phyloP scores from a whole-genome alignment of 164 flowering plant genomes.

The Platanus orientalis region DNA sequence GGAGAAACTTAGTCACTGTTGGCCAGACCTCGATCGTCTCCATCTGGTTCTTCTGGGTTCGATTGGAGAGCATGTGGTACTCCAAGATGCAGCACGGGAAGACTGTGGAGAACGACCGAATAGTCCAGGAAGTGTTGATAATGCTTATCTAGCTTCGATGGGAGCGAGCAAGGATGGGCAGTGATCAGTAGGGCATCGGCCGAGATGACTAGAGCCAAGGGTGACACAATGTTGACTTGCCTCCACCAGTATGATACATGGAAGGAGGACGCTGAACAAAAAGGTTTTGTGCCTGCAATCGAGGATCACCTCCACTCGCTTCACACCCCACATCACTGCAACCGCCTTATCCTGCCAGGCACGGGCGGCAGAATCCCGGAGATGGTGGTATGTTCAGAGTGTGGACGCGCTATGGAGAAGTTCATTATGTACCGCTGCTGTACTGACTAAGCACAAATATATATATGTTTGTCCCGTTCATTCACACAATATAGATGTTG shows the following conservation, averaged over 20 bases:
- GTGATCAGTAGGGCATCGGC: slow-evolving; percentile 39
- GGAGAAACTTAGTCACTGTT: slow-evolving; percentile 25
- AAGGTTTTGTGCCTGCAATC: slow-evolving; percentile 49
- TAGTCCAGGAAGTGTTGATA: slow-evolving; percentile 49
- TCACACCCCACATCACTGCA: slow-evolving; percentile 60
- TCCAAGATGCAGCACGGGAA: too few relatives aligned
- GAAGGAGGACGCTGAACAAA: slow-evolving; percentile 21
- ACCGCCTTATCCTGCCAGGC: slow-evolving; percentile 55
- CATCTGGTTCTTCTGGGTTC: too few relatives aligned
- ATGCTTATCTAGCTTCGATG: slow-evolving; percentile 54
- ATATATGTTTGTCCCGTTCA: too few relatives aligned
- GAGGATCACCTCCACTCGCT: slow-evolving; percentile 24
- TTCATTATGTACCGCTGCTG: slow-evolving; percentile 67
- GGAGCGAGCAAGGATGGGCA: too few relatives aligned
- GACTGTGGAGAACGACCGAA: slow-evolving; percentile 30
- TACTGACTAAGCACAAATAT: slow-evolving; percentile 41
- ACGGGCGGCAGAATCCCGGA: slow-evolving; percentile 40
- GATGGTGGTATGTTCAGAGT: too few relatives aligned
- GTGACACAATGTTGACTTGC: slow-evolving; percentile 30
- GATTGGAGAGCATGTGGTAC: too few relatives aligned
- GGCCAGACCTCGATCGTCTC: slow-evolving; percentile 25
- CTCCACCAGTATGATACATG: slow-evolving; percentile 31
- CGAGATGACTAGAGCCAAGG: slow-evolving; percentile 46
- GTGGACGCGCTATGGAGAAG: slow-evolving; percentile 58
- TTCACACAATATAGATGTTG: too few relatives aligned